Conservation (phyloP, 768 basidiomycete genomes). For the Boletus subcaerulescens region DNA sequence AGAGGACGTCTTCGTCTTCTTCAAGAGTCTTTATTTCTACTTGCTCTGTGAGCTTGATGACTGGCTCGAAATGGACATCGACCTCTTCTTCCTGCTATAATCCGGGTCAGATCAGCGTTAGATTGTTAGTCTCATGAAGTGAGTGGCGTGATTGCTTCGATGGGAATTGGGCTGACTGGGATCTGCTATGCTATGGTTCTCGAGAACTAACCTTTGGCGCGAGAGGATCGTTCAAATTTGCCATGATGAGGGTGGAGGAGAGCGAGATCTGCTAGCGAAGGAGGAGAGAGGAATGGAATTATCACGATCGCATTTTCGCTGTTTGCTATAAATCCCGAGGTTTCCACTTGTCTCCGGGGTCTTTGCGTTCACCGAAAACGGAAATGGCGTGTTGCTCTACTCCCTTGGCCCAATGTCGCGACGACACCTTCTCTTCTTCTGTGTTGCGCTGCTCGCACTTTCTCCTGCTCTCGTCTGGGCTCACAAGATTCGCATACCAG, state of each 20-base stretch:
- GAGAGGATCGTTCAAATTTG: conserved; percentile 60
- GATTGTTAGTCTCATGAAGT: conserved; percentile 20
- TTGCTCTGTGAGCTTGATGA: conserved; percentile 93
- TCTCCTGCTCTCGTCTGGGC: conserved; percentile 42
- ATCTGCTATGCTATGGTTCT: not conserved
- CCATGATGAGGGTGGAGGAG: conserved; percentile 40
- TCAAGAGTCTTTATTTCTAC: conserved; percentile 94
- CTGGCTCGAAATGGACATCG: conserved; percentile 93
- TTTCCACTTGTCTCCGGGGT: conserved; percentile 26
- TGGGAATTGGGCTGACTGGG: conserved; percentile 6
- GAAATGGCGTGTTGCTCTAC: not conserved
- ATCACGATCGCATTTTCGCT: conserved; percentile 24
- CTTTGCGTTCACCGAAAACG: conserved; percentile 6
- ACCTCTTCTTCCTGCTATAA: conserved; percentile 62
- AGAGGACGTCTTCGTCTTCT: conserved; percentile 88
- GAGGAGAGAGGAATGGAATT: conserved; percentile 20
- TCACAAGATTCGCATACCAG: conserved; percentile 71
- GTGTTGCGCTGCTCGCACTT: conserved; percentile 38
- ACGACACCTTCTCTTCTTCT: conserved; percentile 38
- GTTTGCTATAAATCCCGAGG: conserved; percentile 12
- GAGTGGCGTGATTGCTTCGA: conserved; percentile 31
- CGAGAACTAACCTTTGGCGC: conserved; percentile 61
- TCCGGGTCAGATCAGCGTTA: conserved; percentile 26
- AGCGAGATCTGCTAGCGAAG: conserved; percentile 11
- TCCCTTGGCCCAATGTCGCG: conserved; percentile 31